phyloP scores from a whole-genome alignment of 768 basidiomycete genomes.

The Podaxis sp. region DNA sequence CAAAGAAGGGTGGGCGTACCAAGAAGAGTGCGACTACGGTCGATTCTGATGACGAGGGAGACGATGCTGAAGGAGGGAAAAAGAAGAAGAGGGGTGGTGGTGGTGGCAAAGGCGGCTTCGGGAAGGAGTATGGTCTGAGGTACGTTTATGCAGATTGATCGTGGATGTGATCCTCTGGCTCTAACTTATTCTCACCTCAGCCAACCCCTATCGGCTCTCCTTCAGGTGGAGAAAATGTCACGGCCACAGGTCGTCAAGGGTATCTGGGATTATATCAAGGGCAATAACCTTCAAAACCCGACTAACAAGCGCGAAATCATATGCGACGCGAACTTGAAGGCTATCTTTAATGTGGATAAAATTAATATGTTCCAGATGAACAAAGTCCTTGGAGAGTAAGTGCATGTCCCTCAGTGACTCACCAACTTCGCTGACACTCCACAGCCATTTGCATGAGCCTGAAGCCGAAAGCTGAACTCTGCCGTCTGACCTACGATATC shows the following conservation, averaged over 20 bases:
- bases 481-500: not conserved
- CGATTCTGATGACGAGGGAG: constrained; percentile 53
- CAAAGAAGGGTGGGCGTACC: constrained; percentile 42
- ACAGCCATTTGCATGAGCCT: constrained; percentile 36
- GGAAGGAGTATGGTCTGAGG: constrained; percentile 77
- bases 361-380: constrained; percentile 97
- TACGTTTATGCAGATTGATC: constrained; percentile 24
- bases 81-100: constrained; percentile 43
- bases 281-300: constrained; percentile 80
- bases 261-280: constrained; percentile 88
- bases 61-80: constrained; percentile 37
- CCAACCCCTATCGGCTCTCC: constrained; percentile 66
- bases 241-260: constrained; percentile 90
- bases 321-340: constrained; percentile 70
- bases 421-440: not conserved
- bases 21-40: constrained; percentile 56
- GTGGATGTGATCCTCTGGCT: not conserved
- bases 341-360: constrained; percentile 77
- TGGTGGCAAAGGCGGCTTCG: constrained; percentile 69
- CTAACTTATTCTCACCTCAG: constrained; percentile 36
- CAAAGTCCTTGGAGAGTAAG: constrained; percentile 79
- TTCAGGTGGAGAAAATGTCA: constrained; percentile 68
- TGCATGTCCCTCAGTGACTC: constrained; percentile 12
- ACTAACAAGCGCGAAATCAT: constrained; percentile 79
- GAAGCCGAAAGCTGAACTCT: constrained; percentile 18